Percentiles rank a stretch among this genome's conserved stretches.
These are phyloP conservation scores for Rhodamnia rubescens DNA, from an alignment of 345 rosid species.

Conservation along the genomic window DNA sequence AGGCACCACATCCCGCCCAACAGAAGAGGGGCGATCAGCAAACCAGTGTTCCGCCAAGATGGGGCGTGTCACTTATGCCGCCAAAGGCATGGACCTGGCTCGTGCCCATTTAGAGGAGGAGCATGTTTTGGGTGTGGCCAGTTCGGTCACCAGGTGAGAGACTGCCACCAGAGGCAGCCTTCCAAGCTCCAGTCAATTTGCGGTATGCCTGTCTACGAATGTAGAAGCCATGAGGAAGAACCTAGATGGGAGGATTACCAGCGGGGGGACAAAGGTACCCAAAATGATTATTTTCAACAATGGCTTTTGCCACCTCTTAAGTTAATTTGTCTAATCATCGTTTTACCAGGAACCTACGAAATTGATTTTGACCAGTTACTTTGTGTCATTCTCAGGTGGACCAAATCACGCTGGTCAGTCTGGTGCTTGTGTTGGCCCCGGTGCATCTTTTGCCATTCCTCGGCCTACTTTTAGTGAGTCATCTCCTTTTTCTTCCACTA, in stretches of 20 bases:
- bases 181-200: conserved; percentile 68
- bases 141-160: too few species aligned
- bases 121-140: too few species aligned
- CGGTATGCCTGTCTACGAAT: conserved; percentile 39
- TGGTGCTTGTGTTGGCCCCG: conserved; percentile 34
- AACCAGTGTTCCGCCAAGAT: too few species aligned
- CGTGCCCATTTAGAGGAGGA: too few species aligned
- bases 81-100: too few species aligned
- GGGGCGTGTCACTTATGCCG: too few species aligned
- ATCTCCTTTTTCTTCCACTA: conserved; percentile 38
- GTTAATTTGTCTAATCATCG: neutral
- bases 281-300: neutral
- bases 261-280: conserved; percentile 76
- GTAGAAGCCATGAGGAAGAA: conserved; percentile 65
- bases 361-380: conserved; percentile 16
- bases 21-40: too few species aligned
- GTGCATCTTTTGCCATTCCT: conserved; percentile 25
- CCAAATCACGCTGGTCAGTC: conserved; percentile 44
- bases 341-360: neutral
- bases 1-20: too few species aligned
- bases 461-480: conserved; percentile 32
- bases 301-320: neutral
- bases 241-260: conserved; percentile 94
- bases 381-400: conserved; percentile 52
- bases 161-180: neutral